Percentiles rank a stretch among this genome's conserved stretches.
phyloP scores from a whole-genome alignment of 352 stramenopile genomes.

The Phytopythium helicoides region DNA sequence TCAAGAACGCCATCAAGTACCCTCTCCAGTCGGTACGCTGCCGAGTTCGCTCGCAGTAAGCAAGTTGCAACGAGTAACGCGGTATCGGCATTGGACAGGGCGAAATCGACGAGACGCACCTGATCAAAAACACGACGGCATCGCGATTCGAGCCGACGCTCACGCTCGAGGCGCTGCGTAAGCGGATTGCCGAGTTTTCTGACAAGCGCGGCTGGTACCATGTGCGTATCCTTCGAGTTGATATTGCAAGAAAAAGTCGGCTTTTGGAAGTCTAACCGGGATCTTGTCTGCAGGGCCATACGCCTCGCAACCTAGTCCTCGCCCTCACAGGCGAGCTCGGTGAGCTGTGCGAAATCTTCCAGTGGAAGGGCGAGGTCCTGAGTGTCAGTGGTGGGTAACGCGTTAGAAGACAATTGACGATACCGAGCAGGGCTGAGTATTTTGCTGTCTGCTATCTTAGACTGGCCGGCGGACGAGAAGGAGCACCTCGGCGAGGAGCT shows the following conservation, averaged over 20 bases:
- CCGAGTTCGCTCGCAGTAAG: neutral
- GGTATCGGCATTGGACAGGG: neutral
- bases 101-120: too few species aligned
- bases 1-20: constrained; percentile 75
- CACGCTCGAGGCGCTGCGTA: constrained; percentile 57
- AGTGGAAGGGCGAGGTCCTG: constrained; percentile 92
- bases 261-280: too few species aligned
- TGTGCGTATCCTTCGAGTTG: too few species aligned
- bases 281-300: constrained; percentile 49
- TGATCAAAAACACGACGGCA: neutral
- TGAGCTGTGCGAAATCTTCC: constrained; percentile 93
- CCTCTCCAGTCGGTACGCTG: constrained; percentile 15
- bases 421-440: neutral
- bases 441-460: neutral
- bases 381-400: constrained; percentile 50
- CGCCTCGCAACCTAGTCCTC: constrained; percentile 92
- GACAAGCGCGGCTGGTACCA: constrained; percentile 74
- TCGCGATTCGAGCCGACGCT: constrained; percentile 54
- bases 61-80: neutral
- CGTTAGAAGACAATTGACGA: too few species aligned
- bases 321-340: constrained; percentile 94
- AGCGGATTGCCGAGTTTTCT: constrained; percentile 50
- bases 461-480: constrained; percentile 51
- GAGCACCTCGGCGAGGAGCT: constrained; percentile 95
- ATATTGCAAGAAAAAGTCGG: too few species aligned